Evolutionary conservation across 345 rosid genomes (phyloP), one percentile per base, ranked within the genome.

Genomic region (Kernera saxatilis): DNA sequence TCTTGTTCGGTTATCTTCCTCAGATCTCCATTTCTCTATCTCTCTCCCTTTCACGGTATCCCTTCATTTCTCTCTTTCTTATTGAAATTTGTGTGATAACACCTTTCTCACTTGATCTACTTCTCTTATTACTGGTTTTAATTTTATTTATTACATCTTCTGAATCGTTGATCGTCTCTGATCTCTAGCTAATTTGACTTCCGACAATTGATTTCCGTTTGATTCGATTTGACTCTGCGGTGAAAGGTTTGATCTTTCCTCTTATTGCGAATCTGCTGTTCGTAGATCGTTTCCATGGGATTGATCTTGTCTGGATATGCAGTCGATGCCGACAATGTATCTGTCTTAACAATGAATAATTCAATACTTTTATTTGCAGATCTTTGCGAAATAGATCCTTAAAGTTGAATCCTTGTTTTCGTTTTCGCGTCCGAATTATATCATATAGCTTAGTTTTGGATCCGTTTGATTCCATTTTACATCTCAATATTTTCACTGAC

Each of bases 21-120:
- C 78, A 73, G 77, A 65, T 73, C 77, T 73, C 77, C 71, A 45
- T 37, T 26, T n/a, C 21, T 60, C 67, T 6, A 2, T 11, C 77
- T 46, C 59, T 48, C 59, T 54, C 57, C 39, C 40, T 74, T 51
- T 52, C 69, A 51, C 63, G 78, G 78, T 74, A 74, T 17, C 40
- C n/a, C 41, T 35, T 53, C 40, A 4, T 33, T n/a, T 27, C 15
- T 60, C 3, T 58, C 48, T 45, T 33, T 43, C 57, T 23, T 30
- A 17, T 32, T 15, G 4, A 3, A 3, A 49, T 14, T 18, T 35
- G 27, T 43, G 33, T 60, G 10, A 32, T 32, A 30, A 17, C 60
- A 32, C 27, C 2, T n/a, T 14, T 18, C 19, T 39, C 8, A 33
- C 27, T 71, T 36, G 11, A 5, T 46, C 26, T 70, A 4, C 30